These are phyloP conservation scores for Acmispon strigosus DNA, from an alignment of 306 rosid species.

Conservation along the genomic window DNA sequence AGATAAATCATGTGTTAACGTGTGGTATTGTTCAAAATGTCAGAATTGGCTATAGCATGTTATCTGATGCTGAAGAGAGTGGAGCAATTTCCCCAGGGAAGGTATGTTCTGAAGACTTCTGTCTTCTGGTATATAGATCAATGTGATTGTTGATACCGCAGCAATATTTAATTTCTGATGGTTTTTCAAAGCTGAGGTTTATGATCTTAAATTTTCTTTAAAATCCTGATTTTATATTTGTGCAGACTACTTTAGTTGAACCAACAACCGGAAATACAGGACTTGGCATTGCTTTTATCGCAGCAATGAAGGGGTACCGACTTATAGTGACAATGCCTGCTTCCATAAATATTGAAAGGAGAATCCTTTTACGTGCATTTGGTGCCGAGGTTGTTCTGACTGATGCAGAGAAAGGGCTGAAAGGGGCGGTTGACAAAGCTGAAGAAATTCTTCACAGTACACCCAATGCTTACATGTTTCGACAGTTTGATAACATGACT, in stretches of 20 bases:
- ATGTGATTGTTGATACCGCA: neutral
- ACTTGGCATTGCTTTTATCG: slow-evolving; percentile 85
- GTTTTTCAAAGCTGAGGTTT: slow-evolving; percentile 3
- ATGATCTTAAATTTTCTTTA: slow-evolving; percentile 6
- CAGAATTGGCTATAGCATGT: slow-evolving; percentile 93
- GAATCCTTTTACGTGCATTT: slow-evolving; percentile 84
- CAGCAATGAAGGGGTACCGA: slow-evolving; percentile 81
- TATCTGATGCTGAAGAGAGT: slow-evolving; percentile 66
- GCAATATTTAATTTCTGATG: neutral
- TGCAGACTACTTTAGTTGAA: slow-evolving; percentile 86
- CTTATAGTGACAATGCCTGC: slow-evolving; percentile 91
- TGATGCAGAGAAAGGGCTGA: slow-evolving; percentile 76
- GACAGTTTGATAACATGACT: slow-evolving; percentile 77
- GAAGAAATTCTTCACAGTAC: slow-evolving; percentile 59
- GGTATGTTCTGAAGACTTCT: slow-evolving; percentile 33
- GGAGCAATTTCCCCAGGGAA: slow-evolving; percentile 76
- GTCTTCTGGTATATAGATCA: neutral
- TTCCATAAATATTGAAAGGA: slow-evolving; percentile 74
- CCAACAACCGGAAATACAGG: slow-evolving; percentile 98
- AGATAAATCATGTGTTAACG: neutral
- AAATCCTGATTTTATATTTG: slow-evolving; percentile 13
- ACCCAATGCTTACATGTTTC: slow-evolving; percentile 83
- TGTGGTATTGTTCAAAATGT: slow-evolving; percentile 20
- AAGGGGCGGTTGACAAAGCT: slow-evolving; percentile 92
- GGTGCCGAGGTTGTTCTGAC: slow-evolving; percentile 90